Conservation (phyloP, 139 green algal species). For the Chlorella sp. region DNA sequence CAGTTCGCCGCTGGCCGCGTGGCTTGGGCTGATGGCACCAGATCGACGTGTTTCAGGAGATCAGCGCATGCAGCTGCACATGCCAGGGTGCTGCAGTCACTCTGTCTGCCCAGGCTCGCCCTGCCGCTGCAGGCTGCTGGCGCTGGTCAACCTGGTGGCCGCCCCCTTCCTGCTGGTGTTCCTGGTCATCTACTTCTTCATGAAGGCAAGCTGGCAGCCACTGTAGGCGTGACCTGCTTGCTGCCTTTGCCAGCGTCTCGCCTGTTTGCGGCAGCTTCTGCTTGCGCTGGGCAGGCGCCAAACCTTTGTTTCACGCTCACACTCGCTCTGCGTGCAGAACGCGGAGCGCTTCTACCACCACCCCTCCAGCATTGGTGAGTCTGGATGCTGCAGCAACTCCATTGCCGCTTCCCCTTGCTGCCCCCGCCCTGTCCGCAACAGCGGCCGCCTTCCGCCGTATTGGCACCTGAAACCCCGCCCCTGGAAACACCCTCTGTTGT, state of each 20-base stretch:
- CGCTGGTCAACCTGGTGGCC: slow-evolving; percentile 75
- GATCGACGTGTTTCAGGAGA: too few relatives aligned
- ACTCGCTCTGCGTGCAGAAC: slow-evolving; percentile 51
- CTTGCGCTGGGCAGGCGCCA: too few relatives aligned
- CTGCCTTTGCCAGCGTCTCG: too few relatives aligned
- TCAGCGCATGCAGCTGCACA: too few relatives aligned
- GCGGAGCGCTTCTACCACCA: slow-evolving; percentile 95
- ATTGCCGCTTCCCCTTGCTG: neutral
- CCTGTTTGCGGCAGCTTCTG: too few relatives aligned
- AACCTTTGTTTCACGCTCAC: too few relatives aligned
- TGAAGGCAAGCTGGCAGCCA: slow-evolving; percentile 62
- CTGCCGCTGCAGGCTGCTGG: slow-evolving; percentile 47
- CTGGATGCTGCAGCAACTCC: neutral
- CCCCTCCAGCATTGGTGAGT: slow-evolving; percentile 53
- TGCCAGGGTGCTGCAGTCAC: too few relatives aligned
- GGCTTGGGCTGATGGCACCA: too few relatives aligned
- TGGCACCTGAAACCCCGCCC: too few relatives aligned
- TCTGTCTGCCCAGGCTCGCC: neutral
- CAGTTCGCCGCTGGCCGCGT: too few relatives aligned
- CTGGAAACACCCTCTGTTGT: neutral
- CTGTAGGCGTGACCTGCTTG: too few relatives aligned
- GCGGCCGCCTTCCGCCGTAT: too few relatives aligned
- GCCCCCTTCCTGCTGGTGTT: slow-evolving; percentile 94
- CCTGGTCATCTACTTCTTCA: slow-evolving; percentile 95
- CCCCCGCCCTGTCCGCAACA: neutral